Conservation (phyloP, 2,329 filamentous ascomycete genomes). For the Ustulina deusta region DNA sequence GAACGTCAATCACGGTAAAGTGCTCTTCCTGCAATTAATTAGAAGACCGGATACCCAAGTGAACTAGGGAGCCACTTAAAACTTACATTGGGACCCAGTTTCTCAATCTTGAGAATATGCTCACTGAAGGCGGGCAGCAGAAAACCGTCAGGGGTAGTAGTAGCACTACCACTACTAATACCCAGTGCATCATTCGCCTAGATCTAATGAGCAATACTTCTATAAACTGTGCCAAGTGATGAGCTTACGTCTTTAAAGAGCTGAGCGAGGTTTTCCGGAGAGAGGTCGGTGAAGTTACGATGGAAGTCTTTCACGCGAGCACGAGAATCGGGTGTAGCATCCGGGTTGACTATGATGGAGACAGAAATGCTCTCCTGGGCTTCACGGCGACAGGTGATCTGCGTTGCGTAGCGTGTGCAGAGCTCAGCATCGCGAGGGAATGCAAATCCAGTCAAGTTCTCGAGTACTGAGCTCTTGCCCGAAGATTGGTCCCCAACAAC, state of each 20-base stretch:
- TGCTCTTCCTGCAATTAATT: slow-evolving; percentile 54
- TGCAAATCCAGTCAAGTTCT: slow-evolving; percentile 67
- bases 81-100: slow-evolving; percentile 57
- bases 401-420: slow-evolving; percentile 63
- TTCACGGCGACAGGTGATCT: slow-evolving; percentile 60
- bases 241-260: slow-evolving; percentile 57
- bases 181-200: slow-evolving; percentile 60
- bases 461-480: slow-evolving; percentile 86
- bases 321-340: slow-evolving; percentile 41
- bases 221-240: no score
- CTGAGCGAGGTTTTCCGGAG: slow-evolving; percentile 49
- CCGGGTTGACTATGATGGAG: slow-evolving; percentile 56
- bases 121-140: slow-evolving; percentile 57
- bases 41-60: not conserved
- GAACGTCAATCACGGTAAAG: slow-evolving; percentile 66
- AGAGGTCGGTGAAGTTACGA: slow-evolving; percentile 44
- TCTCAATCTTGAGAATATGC: slow-evolving; percentile 60
- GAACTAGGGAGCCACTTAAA: no score
- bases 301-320: slow-evolving; percentile 49
- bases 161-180: slow-evolving; percentile 49
- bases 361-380: slow-evolving; percentile 52
- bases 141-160: slow-evolving; percentile 17
- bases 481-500: slow-evolving; percentile 89
- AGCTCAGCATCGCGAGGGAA: slow-evolving; percentile 60
- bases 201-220: slow-evolving; percentile 21